These are phyloP conservation scores for Phytophthora rubi DNA, from an alignment of 352 stramenopile species.

Conservation along the genomic window DNA sequence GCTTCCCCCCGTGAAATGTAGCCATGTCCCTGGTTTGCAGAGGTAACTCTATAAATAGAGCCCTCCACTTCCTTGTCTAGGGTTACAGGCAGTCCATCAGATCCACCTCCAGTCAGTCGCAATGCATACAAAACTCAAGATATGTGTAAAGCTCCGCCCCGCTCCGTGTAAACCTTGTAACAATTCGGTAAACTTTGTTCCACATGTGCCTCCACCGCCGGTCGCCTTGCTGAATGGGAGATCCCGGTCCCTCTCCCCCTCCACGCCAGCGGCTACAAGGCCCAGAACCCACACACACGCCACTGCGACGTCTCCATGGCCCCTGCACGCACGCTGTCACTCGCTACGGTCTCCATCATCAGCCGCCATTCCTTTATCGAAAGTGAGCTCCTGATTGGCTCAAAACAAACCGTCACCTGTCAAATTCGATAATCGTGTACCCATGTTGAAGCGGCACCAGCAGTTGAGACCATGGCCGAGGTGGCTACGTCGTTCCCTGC, in stretches of 20 bases:
- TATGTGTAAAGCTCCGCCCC: conserved; percentile 18
- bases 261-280: conserved; percentile 14
- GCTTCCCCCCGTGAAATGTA: conserved; percentile 14
- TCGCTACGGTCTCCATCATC: conserved; percentile 34
- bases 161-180: conserved; percentile 17
- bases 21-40: conserved; percentile 8
- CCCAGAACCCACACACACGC: conserved; percentile 9
- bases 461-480: background rate
- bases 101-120: conserved; percentile 40
- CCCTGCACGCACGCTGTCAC: conserved; percentile 27
- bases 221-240: conserved; percentile 6
- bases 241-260: conserved; percentile 18
- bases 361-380: background rate
- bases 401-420: background rate
- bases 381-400: background rate
- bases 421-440: conserved; percentile 14
- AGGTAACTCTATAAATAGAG: conserved; percentile 5
- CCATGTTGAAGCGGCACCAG: conserved; percentile 23
- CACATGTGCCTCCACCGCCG: conserved; percentile 19
- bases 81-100: conserved; percentile 73
- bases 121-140: conserved; percentile 29
- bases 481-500: conserved; percentile 34
- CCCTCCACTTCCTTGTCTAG: conserved; percentile 50
- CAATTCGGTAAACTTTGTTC: conserved; percentile 12
- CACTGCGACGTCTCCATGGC: background rate